A percentile compares a stretch with the other conserved stretches of the same genome.
These are phyloP conservation scores for Pseudonitzschia pungens DNA, from an alignment of 108 stramenopile species.

Conservation along the genomic window DNA sequence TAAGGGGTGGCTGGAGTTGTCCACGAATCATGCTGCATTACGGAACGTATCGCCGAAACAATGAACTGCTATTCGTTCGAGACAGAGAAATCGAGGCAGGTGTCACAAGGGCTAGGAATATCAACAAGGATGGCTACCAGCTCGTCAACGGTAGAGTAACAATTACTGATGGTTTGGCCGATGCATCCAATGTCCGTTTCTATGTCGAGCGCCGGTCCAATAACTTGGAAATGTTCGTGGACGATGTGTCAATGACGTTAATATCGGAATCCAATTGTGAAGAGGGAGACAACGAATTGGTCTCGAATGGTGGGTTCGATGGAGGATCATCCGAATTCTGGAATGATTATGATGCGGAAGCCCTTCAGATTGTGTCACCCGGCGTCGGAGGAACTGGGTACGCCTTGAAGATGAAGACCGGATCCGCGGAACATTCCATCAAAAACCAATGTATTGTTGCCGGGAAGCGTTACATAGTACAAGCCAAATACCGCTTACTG, in stretches of 20 bases:
- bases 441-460: background rate
- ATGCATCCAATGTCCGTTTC: background rate
- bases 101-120: background rate
- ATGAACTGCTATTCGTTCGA: background rate
- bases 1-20: background rate
- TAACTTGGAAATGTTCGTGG: constrained; percentile 1
- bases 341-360: constrained; percentile 5
- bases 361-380: background rate
- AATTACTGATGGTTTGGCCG: background rate
- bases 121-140: background rate
- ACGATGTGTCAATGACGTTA: constrained; percentile 16
- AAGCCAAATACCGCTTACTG: background rate
- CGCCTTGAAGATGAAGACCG: constrained; percentile 1
- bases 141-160: background rate
- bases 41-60: background rate
- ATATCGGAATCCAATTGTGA: constrained; percentile 1
- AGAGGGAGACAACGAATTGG: background rate
- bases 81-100: background rate
- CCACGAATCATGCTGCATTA: constrained; percentile 3
- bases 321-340: background rate
- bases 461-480: background rate
- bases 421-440: background rate
- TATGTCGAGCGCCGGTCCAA: background rate
- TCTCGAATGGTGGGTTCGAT: constrained; percentile 3
- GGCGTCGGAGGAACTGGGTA: background rate